These are phyloP conservation scores for Botrytis squamosa DNA, from an alignment of 2,329 filamentous ascomycete genomes.

Conservation along the genomic window DNA sequence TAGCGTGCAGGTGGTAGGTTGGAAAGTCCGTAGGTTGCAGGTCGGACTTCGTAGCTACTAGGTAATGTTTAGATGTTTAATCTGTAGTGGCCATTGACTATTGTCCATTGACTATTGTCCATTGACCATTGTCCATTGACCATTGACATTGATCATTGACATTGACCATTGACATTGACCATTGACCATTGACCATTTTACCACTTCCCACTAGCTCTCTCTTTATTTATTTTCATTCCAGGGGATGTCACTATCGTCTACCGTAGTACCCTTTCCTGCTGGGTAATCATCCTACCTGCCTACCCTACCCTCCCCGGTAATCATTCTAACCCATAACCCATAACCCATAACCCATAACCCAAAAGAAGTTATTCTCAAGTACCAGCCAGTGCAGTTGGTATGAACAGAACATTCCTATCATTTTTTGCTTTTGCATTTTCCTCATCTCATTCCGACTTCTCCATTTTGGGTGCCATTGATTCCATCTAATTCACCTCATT, in stretches of 20 bases:
- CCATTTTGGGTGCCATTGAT: constrained; percentile 17
- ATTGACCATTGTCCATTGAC: neutral
- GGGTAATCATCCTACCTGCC: neutral
- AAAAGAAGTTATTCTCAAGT: neutral
- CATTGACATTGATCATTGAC: neutral
- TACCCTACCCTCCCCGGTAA: no score
- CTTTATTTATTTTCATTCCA: neutral
- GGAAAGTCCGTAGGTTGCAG: no score
- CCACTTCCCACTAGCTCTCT: neutral
- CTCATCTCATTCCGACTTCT: constrained; percentile 1
- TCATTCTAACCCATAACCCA: neutral
- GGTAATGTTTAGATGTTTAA: neutral
- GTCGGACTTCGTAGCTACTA: no score
- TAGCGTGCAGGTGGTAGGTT: no score
- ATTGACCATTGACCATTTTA: neutral
- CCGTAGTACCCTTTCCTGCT: neutral
- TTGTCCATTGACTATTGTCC: neutral
- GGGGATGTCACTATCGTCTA: constrained; percentile 4
- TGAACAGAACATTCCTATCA: constrained; percentile 21
- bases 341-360: neutral
- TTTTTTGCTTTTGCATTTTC: constrained; percentile 2
- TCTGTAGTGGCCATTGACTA: no score
- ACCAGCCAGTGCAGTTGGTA: constrained; percentile 9
- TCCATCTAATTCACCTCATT: constrained; percentile 51
- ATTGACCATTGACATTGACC: neutral